Base-by-base conservation (phyloP, 2,329 filamentous ascomycete species). In the Sporothrix schenckii region DNA sequence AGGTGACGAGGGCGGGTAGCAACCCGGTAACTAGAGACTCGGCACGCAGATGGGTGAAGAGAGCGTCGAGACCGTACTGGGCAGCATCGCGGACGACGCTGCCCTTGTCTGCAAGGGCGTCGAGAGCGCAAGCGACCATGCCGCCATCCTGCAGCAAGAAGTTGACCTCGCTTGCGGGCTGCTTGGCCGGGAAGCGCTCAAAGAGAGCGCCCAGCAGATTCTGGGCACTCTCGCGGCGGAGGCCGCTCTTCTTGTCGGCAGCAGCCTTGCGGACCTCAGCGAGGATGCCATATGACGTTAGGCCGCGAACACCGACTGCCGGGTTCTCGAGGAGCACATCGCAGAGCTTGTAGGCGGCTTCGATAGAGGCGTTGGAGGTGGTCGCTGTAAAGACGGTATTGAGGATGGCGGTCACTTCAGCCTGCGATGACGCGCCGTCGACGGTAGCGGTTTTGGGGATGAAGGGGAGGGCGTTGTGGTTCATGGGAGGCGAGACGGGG, bases 201-300 rank as follows among this genome's bases (percentile, higher is more conserved):
- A 98, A 94, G 61, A 99, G 84, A 69, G 96, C 94, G 70, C 96
- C 95, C 30, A 98, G 86, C 54, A 97, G 90, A 80, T 97, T 96
- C 88, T 98, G 96, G 74, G 94, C 91, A 77, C 93, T 93, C 83
- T 99, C 95, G 76, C 94, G 88, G 76, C 88, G 88, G 52, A 91
- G 86, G 19, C 91, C 91, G 80, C 90, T 94, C 86, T 99, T 99
- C 89, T 98, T 99, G 83, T 98, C 93, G 76, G 85, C 83, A 4
- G 94, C 93, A 50, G 92, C 92, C 85, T 97, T 88, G 78, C 84
- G 87, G 73, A 88, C 74, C 78, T 87, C 85, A 76, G 82, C 79
- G 39, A 88, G 76, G 74, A 89, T 78, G 74, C 85, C 85, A 76
- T 88, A 88, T 65, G 82, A 76, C 50, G 80, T 76, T 66, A 89